phyloP scores from a whole-genome alignment of 352 stramenopile species.

The Phytophthora tentaculata region DNA sequence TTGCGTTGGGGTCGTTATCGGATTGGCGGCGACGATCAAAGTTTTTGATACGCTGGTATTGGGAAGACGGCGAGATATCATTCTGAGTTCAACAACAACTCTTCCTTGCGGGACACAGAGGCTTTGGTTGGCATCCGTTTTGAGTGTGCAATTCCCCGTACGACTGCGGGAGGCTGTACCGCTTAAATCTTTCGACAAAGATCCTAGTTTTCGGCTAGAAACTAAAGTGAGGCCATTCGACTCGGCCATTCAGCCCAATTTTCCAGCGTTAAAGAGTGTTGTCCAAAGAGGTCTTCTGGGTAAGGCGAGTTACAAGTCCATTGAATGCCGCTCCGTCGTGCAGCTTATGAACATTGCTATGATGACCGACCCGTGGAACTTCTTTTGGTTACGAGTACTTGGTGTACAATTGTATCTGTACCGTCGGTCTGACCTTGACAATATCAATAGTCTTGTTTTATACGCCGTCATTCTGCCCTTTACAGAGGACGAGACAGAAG shows the following conservation, averaged over 20 bases:
- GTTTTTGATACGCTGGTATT: background rate
- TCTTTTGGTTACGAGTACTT: slow-evolving; percentile 36
- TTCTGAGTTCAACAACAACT: slow-evolving; percentile 23
- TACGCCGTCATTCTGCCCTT: slow-evolving; percentile 41
- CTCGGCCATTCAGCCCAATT: background rate
- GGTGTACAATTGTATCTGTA: slow-evolving; percentile 44
- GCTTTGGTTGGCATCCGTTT: slow-evolving; percentile 20
- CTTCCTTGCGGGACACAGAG: slow-evolving; percentile 17
- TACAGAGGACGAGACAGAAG: slow-evolving; percentile 28
- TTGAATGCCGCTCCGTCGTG: slow-evolving; percentile 34
- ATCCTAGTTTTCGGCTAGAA: too few relatives aligned
- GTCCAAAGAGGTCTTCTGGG: background rate
- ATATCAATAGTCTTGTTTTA: background rate
- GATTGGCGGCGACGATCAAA: background rate
- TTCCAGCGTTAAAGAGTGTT: background rate
- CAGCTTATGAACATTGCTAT: slow-evolving; percentile 53
- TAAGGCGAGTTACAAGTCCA: slow-evolving; percentile 5
- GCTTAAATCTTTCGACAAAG: too few relatives aligned
- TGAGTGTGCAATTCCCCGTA: slow-evolving; percentile 25
- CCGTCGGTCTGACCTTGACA: slow-evolving; percentile 5
- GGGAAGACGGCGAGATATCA: background rate
- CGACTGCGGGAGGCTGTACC: too few relatives aligned
- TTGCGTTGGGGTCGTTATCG: slow-evolving; percentile 18
- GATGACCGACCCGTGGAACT: slow-evolving; percentile 53
- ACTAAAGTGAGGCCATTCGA: background rate